A percentile compares a stretch with the other conserved stretches of the same genome.
These are phyloP conservation scores for Mycogone perniciosa DNA, from an alignment of 2,329 filamentous ascomycete genomes.

Conservation along the genomic window DNA sequence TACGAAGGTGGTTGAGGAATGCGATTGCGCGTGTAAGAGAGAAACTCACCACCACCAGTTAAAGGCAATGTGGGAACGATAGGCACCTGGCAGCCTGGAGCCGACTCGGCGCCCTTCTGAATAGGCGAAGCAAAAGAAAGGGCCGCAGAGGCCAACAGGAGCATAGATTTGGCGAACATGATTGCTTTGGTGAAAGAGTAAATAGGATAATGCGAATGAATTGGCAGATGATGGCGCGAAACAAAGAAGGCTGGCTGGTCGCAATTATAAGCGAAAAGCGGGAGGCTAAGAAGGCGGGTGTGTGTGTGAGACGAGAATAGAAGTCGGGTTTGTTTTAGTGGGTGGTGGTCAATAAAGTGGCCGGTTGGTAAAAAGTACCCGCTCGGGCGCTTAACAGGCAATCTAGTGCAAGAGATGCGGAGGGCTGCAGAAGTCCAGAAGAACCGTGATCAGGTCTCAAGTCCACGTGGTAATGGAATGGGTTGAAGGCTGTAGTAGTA, in stretches of 20 bases:
- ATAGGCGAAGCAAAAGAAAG: constrained; percentile 25
- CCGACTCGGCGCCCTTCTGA: background rate
- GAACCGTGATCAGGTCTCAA: background rate
- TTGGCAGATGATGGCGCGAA: background rate
- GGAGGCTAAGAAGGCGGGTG: background rate
- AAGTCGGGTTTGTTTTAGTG: background rate
- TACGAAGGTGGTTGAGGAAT: background rate
- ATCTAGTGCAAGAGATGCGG: background rate
- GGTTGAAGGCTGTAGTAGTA: background rate
- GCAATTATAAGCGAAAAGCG: constrained; percentile 12
- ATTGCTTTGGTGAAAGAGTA: background rate
- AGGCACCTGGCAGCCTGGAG: constrained; percentile 1
- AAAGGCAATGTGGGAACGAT: constrained; percentile 29
- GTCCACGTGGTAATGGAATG: background rate
- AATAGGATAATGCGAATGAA: background rate
- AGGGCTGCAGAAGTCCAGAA: constrained; percentile 16
- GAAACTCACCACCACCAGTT: constrained; percentile 32
- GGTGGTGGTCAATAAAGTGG: constrained; percentile 6
- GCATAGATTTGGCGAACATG: constrained; percentile 30
- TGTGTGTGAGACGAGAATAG: constrained; percentile 14
- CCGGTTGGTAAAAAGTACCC: constrained; percentile 16
- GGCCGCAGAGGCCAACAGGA: constrained; percentile 30
- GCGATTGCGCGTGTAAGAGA: too few species aligned
- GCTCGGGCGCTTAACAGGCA: constrained; percentile 19
- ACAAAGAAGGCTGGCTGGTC: background rate